Base-by-base conservation (phyloP, 768 basidiomycete genomes). In the Psilocybe tampanensis region DNA sequence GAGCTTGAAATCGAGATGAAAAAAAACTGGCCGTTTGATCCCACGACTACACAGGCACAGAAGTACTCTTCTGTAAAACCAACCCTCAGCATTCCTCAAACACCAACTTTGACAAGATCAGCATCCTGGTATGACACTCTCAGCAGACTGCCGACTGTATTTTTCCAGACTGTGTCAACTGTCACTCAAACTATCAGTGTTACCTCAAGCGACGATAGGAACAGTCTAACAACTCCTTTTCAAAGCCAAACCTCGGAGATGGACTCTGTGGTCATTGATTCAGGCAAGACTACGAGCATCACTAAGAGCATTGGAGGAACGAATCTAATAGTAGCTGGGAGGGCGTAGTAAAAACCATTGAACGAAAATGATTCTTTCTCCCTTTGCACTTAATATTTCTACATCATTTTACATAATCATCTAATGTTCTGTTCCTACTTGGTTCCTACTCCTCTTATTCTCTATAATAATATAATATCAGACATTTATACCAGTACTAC, bases 1-100 rank as follows among this genome's bases (percentile, higher is more conserved):
- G 79, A 80, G 3, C 63, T 88, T n/a, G 88, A 89, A 66, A 71
- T 78, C 55, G 73, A 77, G 45, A 66, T 86, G 49, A 78, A 74
- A 67, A 63, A 54, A 26, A 68, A 70, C 32, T 88, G 86, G 86
- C 72, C 74, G 1, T 80, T 71, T 54, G 65, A 72, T 47, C 71
- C 70, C 5, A 60, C 67, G 8, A 63, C 64, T 0, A 54, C 60
- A 11, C 56, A 58, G 11, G 71, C 64, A 5, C 47, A 59, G 44
- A 63, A 44, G 23, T 69, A 72, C 24, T 54, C 58, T 4, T 32
- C 26, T 2, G 60, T 52, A 42, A 26, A 66, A 26, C 60, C 55
- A 29, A 55, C 56, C 1, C 64, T 64, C 36, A 29, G 43, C 15
- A 42, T 12, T 5, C n/a, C 29, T 44, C 32, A 36, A 39, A 24